Base-by-base conservation (phyloP, 2,329 filamentous ascomycete species). In the Trichoderma gracile region DNA sequence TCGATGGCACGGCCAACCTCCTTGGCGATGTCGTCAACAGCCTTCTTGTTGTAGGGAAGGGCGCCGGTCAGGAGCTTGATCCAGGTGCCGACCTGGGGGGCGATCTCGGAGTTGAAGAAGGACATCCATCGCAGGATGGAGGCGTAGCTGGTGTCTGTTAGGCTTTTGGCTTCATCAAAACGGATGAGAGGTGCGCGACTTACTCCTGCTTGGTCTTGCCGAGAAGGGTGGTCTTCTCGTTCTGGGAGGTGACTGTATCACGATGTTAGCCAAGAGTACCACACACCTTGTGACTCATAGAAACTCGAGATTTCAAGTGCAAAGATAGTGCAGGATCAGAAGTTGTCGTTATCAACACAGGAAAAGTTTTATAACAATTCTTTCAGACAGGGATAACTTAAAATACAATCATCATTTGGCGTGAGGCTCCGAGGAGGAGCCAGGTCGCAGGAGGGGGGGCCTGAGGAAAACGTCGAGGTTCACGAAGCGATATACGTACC, bases 201-300 rank as follows among this genome's bases (percentile, higher is more conserved):
- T 82, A 93, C 88, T 99, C 95, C 86, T 99, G 94, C 90, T 99
- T 99, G 83, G 93, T 99, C 90, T 98, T 98, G 78, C 95, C 95
- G 74, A 99, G 89, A 71, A 99, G 93, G 73, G 93, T 96, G 74
- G 95, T 99, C 90, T 98, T 98, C 89, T 98, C 95, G 81, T 99
- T 99, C 84, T 99, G 95, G 73, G 95, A 98, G 75, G 95, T 93
- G 78, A 99, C 95, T 98, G 76, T 42, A 50, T 68, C 67, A 66
- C 70, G 33, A 25, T 64, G 73, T 80, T 72, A 80, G 76, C 70
- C 67, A 33, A 63, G 46, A 54, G 59, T 10, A 45, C 49, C 49
- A 25, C 38, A 25, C 25, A 45, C 19, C 21, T 49, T 52, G 21
- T 49, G 30, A 53, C 52, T 7, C 71, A 75, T 9, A 38, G 54